phyloP scores from a whole-genome alignment of 306 rosid genomes.

The Cicer arietinum region DNA sequence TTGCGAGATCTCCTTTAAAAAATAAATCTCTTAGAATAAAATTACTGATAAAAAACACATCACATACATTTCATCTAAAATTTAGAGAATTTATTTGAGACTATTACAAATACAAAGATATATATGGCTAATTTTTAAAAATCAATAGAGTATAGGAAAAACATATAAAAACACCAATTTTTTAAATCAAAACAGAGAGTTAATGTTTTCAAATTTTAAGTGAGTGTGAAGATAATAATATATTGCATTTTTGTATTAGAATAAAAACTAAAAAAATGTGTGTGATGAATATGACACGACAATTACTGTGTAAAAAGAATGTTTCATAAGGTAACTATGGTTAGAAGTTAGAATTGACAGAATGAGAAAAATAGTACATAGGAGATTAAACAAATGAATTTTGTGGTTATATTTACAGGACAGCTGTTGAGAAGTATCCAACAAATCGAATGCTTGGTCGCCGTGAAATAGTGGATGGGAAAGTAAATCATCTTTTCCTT shows the following conservation, averaged over 20 bases:
- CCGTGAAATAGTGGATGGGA: constrained; percentile 69
- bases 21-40: neutral
- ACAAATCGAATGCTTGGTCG: constrained; percentile 77
- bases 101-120: neutral
- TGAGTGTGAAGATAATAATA: neutral
- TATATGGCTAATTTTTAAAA: neutral
- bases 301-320: neutral
- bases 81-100: no score
- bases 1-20: neutral
- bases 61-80: no score
- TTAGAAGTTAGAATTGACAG: neutral
- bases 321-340: neutral
- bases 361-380: neutral
- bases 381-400: no score
- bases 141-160: neutral
- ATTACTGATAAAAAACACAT: neutral
- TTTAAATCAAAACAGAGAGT: neutral
- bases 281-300: neutral
- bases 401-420: constrained; percentile 46
- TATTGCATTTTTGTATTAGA: constrained; percentile 5
- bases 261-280: neutral
- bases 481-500: constrained; percentile 45
- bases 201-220: neutral
- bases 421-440: constrained; percentile 71
- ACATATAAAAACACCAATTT: neutral